A percentile compares a stretch with the other conserved stretches of the same genome.
Conservation (phyloP, 2,329 filamentous ascomycete genomes). For the Claviceps africana region DNA sequence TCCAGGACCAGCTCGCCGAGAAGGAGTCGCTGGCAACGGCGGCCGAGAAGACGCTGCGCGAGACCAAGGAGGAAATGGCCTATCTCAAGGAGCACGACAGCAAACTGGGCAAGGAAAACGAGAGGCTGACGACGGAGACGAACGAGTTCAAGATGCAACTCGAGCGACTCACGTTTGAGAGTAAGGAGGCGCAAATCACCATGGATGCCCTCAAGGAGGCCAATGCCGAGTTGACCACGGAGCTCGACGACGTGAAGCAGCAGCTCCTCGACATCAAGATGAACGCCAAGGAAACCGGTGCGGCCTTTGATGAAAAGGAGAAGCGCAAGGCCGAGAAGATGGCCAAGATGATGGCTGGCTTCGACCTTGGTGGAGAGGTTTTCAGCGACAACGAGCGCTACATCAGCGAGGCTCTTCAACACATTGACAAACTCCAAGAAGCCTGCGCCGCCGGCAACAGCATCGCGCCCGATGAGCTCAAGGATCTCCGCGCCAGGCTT, state of each 20-base stretch:
- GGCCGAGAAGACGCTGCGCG: constrained; percentile 66
- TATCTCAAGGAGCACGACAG: constrained; percentile 76
- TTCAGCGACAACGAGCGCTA: constrained; percentile 87
- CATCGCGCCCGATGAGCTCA: constrained; percentile 68
- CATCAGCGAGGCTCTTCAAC: constrained; percentile 71
- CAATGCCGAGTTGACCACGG: constrained; percentile 78
- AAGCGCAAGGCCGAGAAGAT: constrained; percentile 98
- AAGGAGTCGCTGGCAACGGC: constrained; percentile 70
- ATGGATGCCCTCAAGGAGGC: constrained; percentile 97
- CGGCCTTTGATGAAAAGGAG: constrained; percentile 89
- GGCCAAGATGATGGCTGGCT: constrained; percentile 99
- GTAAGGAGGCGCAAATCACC: constrained; percentile 91
- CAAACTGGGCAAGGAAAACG: constrained; percentile 78
- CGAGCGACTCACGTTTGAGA: constrained; percentile 88
- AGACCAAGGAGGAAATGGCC: constrained; percentile 73
- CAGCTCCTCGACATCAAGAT: constrained; percentile 92
- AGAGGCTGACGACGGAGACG: constrained; percentile 68
- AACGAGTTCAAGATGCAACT: constrained; percentile 96
- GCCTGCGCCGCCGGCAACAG: constrained; percentile 63
- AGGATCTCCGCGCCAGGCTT: constrained; percentile 62
- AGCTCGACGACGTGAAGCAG: constrained; percentile 91
- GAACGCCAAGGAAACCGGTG: constrained; percentile 85
- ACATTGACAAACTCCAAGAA: constrained; percentile 66
- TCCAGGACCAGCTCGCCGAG: constrained; percentile 92
- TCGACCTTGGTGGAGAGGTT: constrained; percentile 82